Evolutionary conservation across 176 grass and related monocot genomes (phyloP), one percentile per base, ranked within the genome.

Genomic region (Puccinellia tenuiflora): DNA sequence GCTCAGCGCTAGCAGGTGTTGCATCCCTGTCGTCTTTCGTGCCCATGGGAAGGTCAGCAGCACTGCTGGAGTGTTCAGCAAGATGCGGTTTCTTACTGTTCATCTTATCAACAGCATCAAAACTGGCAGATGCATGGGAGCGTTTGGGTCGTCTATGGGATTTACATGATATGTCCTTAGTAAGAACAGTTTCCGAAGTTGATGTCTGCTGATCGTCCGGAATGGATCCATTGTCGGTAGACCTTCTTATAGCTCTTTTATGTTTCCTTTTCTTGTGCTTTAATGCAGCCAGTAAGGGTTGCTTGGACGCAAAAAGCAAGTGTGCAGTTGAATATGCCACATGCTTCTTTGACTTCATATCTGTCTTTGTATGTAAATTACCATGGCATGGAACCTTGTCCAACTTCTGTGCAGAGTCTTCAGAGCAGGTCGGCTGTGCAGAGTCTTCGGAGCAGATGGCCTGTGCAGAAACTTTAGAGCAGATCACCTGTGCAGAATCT

Each of bases 231-330:
- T 67, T 20, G 12, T 81, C 21, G 35, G 21, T 68, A 21, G 10
- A 42, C 17, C 0, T 64, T 22, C 45, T 83, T 90, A 80, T 94
- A 26, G 52, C 71, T 90, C 78, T 92, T 63, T 83, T 94, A 39
- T 79, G 57, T 73, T 87, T 97, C 51, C 81, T 88, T 80, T 79
- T 87, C 54, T 86, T 90, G 13, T 22, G 46, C 35, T 80, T 97
- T 80, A 97, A 68, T 59, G 85, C 86, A 61, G 54, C 28, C 14
- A 94, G 37, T 71, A 97, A 84, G 40, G 86, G 72, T 51, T 79
- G 73, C 37, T 90, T 92, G 42, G 83, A 79, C 28, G 66, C 68
- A 74, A 90, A 92, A 83, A 68, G 90, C 56, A 87, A 69, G 80
- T 51, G 79, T 16, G 54, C 81, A 56, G 52, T 22, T 75, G 89